These are phyloP conservation scores for Nannizziopsis arthrosporioides DNA, from an alignment of 2,329 filamentous ascomycete genomes.

Conservation along the genomic window DNA sequence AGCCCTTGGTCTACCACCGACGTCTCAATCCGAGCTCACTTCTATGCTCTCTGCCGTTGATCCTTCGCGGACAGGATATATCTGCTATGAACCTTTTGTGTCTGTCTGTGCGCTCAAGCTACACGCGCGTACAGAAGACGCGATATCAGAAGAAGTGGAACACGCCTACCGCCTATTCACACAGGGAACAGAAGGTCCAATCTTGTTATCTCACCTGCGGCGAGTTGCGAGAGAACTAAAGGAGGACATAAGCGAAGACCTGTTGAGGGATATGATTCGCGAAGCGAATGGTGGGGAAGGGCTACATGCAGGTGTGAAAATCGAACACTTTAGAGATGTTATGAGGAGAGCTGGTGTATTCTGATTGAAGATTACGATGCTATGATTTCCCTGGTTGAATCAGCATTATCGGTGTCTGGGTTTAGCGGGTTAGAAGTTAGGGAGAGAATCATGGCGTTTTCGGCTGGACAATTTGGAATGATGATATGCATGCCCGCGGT, in stretches of 20 bases:
- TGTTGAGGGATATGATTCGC: constrained; percentile 85
- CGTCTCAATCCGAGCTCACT: constrained; percentile 52
- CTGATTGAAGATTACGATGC: constrained; percentile 30
- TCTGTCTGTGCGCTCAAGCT: constrained; percentile 81
- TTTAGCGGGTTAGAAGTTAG: no score
- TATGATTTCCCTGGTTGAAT: not conserved
- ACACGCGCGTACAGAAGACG: constrained; percentile 45
- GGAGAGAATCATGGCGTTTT: no score
- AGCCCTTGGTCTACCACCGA: constrained; percentile 66
- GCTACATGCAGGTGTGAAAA: constrained; percentile 56
- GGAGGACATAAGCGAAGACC: constrained; percentile 70
- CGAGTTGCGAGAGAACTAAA: constrained; percentile 69
- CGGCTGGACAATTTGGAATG: no score
- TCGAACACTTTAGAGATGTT: constrained; percentile 74
- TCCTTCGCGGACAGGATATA: constrained; percentile 65
- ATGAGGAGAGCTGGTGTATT: constrained; percentile 78
- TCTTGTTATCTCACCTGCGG: constrained; percentile 67
- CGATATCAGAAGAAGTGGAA: constrained; percentile 58
- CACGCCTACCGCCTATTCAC: constrained; percentile 77
- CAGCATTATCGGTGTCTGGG: no score
- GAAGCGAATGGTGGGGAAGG: constrained; percentile 80
- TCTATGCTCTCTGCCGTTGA: constrained; percentile 74
- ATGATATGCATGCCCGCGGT: no score
- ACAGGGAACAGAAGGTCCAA: constrained; percentile 46
- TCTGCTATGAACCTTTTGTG: constrained; percentile 70